These are phyloP conservation scores for Angomonas deanei DNA, from an alignment of 208 protist genomes.

Conservation along the genomic window DNA sequence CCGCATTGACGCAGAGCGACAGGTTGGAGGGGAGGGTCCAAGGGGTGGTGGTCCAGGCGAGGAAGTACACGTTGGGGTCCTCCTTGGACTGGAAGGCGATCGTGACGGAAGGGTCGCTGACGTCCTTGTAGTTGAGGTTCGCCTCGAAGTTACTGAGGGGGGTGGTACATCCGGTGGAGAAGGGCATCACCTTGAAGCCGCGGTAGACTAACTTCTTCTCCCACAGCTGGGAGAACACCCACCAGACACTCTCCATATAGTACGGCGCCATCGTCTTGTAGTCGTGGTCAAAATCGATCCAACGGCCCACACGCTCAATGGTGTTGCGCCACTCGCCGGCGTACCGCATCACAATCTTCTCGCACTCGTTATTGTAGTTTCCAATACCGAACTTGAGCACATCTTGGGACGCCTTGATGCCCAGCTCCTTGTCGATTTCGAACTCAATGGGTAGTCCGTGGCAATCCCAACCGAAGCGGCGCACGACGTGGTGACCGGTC, in stretches of 20 bases:
- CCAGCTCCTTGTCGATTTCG: slow-evolving; percentile 98
- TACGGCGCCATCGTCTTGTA: slow-evolving; percentile 99
- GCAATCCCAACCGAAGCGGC: slow-evolving; percentile 99
- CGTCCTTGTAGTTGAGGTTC: slow-evolving; percentile 97
- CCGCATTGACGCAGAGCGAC: slow-evolving; percentile 97
- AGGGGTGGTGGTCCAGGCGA: slow-evolving; percentile 99
- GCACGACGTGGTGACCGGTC: slow-evolving; percentile 96
- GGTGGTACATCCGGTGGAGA: slow-evolving; percentile 97
- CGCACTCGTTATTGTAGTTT: slow-evolving; percentile 98
- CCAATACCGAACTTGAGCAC: slow-evolving; percentile 97
- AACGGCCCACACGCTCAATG: slow-evolving; percentile 96
- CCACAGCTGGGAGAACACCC: slow-evolving; percentile 98
- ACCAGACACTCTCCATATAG: slow-evolving; percentile 99
- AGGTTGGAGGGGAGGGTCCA: slow-evolving; percentile 99
- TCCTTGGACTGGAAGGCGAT: slow-evolving; percentile 88
- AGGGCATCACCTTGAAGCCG: slow-evolving; percentile 99
- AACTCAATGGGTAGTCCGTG: slow-evolving; percentile 99
- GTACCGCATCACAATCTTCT: slow-evolving; percentile 99
- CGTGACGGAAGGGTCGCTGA: slow-evolving; percentile 92
- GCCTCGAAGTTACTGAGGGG: slow-evolving; percentile 99
- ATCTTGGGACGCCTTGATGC: slow-evolving; percentile 92
- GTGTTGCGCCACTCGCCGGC: slow-evolving; percentile 96
- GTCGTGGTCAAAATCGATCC: slow-evolving; percentile 99
- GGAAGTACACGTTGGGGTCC: slow-evolving; percentile 81
- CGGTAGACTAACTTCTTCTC: slow-evolving; percentile 98